Evolutionary conservation across 2,329 filamentous ascomycete genomes (phyloP).

Genomic region (Pseudogymnoascus sp.): DNA sequence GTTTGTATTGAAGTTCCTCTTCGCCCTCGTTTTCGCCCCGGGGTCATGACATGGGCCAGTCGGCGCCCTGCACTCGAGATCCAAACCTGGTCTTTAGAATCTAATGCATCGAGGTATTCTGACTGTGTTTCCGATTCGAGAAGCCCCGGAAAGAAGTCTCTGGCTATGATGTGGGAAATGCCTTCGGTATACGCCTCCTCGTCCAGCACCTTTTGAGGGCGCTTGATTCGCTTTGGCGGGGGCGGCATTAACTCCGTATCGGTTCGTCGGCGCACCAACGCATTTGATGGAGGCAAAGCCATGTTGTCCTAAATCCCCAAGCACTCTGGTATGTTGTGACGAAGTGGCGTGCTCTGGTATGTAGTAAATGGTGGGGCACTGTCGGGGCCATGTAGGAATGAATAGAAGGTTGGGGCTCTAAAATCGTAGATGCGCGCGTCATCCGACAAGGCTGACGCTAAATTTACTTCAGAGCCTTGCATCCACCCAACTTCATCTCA

Average conservation of each 20-base stretch:
- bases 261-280: conserved; percentile 55
- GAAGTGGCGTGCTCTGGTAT: conserved; percentile 6
- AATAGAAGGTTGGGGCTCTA: conserved; percentile 1
- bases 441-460: conserved; percentile 14
- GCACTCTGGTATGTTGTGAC: conserved; percentile 33
- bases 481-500: background rate
- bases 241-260: conserved; percentile 79
- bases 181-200: conserved; percentile 91
- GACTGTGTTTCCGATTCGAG: conserved; percentile 79
- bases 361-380: background rate
- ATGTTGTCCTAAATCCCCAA: background rate
- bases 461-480: conserved; percentile 10
- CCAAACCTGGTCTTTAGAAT: conserved; percentile 79
- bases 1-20: conserved; percentile 31
- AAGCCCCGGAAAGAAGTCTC: conserved; percentile 93
- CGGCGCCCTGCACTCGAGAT: conserved; percentile 72
- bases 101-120: conserved; percentile 86
- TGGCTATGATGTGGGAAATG: conserved; percentile 86
- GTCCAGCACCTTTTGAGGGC: conserved; percentile 79
- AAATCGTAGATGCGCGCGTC: background rate
- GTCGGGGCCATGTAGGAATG: background rate
- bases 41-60: conserved; percentile 75
- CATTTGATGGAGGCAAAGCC: conserved; percentile 39
- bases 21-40: conserved; percentile 46
- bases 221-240: conserved; percentile 88